Evolutionary conservation across 805 yeast species (phyloP), one percentile per base, ranked within the genome.

Genomic region (Suhomyces emberorum): DNA sequence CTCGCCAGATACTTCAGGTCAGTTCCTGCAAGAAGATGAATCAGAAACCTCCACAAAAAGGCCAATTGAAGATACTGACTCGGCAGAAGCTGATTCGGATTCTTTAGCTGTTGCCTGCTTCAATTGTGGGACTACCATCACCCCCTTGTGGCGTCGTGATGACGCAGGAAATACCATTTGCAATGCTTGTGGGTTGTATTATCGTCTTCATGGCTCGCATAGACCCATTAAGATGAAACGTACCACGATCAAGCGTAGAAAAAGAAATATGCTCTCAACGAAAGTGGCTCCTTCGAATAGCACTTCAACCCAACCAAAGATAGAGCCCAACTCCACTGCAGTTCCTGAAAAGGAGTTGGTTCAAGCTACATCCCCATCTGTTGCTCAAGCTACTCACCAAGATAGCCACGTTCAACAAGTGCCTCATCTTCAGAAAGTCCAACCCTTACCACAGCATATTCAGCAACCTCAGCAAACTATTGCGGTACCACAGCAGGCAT

Each of bases 81-180:
- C 39, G 32, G 17, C 39, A 28, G 51, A 34, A 32, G 33, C 18
- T n/a, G 55, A 48, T 28, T 58, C 63, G 14, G 76, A 63, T 28
- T 64, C 73, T 19, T 65, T 78, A 32, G 83, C 83, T 8, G 76
- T 86, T 6, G 88, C 95, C 0, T 86, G 95, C 56, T 81, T 76
- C 46, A 87, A 86, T 63, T 86, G 95, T 61, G 81, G 80, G 3
- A 83, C 93, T 9, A 86, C 93, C 1, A 83, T 83, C 38, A 86
- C 95, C 0, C 95, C 95, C 0, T 63, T 86, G 9, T 86, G 95
- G 95, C 71, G 95, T 54, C 67, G 95, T 43, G 89, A 85, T 54
- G 88, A 79, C 45, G 70, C 70, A 4, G 95, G 95, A 3, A 81
- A 85, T 49, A 83, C 88, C 17, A 85, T 87, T 16, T 86, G 95